Percentiles rank a stretch among this genome's conserved stretches.
Conservation (phyloP, 192 early-diverging fungal species). For the Chytriomyces confervae region DNA sequence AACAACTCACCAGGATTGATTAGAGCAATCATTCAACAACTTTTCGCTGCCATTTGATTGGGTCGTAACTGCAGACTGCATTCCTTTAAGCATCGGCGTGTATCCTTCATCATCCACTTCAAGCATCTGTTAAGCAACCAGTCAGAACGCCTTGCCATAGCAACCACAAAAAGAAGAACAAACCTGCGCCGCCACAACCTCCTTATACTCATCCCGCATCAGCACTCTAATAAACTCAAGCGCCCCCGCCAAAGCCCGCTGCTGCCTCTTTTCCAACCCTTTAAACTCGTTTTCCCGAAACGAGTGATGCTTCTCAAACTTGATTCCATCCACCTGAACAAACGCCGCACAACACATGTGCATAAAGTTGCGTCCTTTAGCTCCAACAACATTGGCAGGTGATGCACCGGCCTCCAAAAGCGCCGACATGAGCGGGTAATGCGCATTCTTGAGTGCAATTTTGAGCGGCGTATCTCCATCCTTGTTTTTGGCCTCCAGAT, state of each 20-base stretch:
- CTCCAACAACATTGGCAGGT: neutral
- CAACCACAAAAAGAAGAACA: neutral
- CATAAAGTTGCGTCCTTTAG: neutral
- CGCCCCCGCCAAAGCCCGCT: neutral
- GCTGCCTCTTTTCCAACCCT: neutral
- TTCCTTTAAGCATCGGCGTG: conserved; percentile 40
- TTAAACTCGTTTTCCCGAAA: neutral
- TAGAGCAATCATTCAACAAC: neutral
- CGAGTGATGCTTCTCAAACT: neutral
- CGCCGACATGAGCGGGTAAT: neutral
- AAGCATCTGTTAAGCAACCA: neutral
- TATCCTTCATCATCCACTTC: conserved; percentile 25
- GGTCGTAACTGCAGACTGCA: conserved; percentile 12
- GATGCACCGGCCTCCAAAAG: conserved; percentile 19
- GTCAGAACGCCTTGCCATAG: neutral
- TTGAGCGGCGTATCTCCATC: conserved; percentile 28
- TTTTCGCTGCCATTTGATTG: neutral
- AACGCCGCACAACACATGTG: neutral
- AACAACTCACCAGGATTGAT: neutral
- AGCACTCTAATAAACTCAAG: neutral
- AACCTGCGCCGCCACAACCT: conserved; percentile 14
- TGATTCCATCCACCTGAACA: neutral
- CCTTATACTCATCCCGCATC: neutral
- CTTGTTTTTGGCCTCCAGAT: conserved; percentile 7
- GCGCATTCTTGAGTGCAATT: neutral